Percentiles rank a stretch among this genome's conserved stretches.
Conservation (phyloP, 1,284 basidiomycete genomes). For the Trichosporon ovoides region DNA sequence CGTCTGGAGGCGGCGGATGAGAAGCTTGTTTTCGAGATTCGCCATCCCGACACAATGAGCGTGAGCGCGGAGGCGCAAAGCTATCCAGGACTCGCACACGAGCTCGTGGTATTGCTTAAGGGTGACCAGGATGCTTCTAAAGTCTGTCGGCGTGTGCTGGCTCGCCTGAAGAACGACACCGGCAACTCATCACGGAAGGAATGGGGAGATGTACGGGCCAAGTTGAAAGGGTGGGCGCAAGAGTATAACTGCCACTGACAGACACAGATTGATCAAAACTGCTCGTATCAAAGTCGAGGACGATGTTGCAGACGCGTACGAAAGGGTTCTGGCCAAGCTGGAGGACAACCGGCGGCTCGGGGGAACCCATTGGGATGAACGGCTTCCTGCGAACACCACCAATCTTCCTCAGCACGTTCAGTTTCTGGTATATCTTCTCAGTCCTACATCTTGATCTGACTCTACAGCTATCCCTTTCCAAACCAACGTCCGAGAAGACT, state of each 20-base stretch:
- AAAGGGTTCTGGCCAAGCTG: slow-evolving; percentile 23
- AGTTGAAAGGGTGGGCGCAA: slow-evolving; percentile 18
- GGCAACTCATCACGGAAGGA: slow-evolving; percentile 26
- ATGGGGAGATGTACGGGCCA: slow-evolving; percentile 28
- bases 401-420: slow-evolving; percentile 41
- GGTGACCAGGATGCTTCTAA: slow-evolving; percentile 11
- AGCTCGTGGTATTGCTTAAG: slow-evolving; percentile 20
- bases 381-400: slow-evolving; percentile 25
- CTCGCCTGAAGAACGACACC: slow-evolving; percentile 21
- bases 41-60: neutral
- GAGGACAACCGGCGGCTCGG: slow-evolving; percentile 19
- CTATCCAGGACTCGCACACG: slow-evolving; percentile 12
- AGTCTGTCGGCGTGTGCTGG: slow-evolving; percentile 15
- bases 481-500: slow-evolving; percentile 20
- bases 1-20: neutral
- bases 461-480: slow-evolving; percentile 31
- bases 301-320: slow-evolving; percentile 33
- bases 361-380: slow-evolving; percentile 30
- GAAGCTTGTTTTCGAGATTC: neutral
- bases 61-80: slow-evolving; percentile 1
- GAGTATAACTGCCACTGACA: neutral
- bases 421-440: slow-evolving; percentile 27
- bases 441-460: neutral
- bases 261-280: slow-evolving; percentile 20
- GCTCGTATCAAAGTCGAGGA: slow-evolving; percentile 30